Conservation (phyloP, 2,329 filamentous ascomycete genomes). For the Metarhizium robertsii region DNA sequence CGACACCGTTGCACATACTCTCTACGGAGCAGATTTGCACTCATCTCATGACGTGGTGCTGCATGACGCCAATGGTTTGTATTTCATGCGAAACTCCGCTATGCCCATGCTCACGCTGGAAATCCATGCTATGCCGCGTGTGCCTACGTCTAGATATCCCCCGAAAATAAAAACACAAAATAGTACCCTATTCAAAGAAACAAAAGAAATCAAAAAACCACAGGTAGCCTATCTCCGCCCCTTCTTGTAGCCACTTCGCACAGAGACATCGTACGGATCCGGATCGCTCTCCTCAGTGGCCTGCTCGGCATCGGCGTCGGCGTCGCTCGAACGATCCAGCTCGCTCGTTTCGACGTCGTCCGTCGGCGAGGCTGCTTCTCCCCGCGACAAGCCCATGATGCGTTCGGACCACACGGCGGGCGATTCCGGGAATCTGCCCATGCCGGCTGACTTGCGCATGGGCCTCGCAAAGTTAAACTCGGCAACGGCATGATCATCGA, state of each 20-base stretch:
- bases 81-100: neutral
- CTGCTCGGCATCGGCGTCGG: constrained; percentile 17
- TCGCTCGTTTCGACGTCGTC: constrained; percentile 25
- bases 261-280: constrained; percentile 16
- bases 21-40: too few species aligned
- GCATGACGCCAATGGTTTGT: too few species aligned
- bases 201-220: neutral
- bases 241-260: neutral
- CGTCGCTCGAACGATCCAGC: constrained; percentile 21
- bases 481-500: constrained; percentile 6
- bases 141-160: neutral
- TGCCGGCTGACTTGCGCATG: neutral
- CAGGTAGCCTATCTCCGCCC: neutral
- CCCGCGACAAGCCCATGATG: constrained; percentile 5
- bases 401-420: constrained; percentile 3
- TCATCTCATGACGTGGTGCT: too few species aligned
- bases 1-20: too few species aligned
- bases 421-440: neutral
- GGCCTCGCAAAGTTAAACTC: constrained; percentile 25
- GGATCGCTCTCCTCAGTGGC: constrained; percentile 25
- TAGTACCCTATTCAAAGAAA: too few species aligned
- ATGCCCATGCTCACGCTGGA: neutral
- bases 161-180: too few species aligned
- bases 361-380: constrained; percentile 13
- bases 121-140: too few species aligned